Evolutionary conservation across 768 basidiomycete genomes (phyloP).

Genomic region (Naganishia randhawae): DNA sequence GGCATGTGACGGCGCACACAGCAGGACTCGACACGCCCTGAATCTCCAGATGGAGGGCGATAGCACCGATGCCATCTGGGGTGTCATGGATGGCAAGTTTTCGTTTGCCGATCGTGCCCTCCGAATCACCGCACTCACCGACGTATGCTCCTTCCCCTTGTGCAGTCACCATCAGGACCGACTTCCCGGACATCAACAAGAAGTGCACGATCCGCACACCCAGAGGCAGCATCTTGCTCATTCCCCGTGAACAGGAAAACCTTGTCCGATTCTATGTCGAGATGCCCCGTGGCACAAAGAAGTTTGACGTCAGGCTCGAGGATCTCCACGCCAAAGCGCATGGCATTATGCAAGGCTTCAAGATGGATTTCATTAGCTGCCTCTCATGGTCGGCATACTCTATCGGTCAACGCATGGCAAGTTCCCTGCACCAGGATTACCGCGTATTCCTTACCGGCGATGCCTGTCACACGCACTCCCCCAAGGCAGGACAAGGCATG

Average conservation of each 20-base stretch:
- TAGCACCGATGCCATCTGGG: too few relatives aligned
- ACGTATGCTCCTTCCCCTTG: constrained; percentile 63
- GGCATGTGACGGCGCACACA: constrained; percentile 70
- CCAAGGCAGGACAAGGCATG: neutral
- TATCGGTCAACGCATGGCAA: neutral
- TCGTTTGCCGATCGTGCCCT: too few relatives aligned
- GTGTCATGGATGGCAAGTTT: too few relatives aligned
- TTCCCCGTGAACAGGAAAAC: constrained; percentile 54
- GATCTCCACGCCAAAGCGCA: neutral
- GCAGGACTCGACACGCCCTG: constrained; percentile 55
- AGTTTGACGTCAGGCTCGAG: neutral
- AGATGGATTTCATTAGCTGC: too few relatives aligned
- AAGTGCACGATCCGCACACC: constrained; percentile 65
- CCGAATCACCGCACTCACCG: too few relatives aligned
- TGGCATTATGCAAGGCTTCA: too few relatives aligned
- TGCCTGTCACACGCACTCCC: neutral
- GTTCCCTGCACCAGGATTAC: neutral
- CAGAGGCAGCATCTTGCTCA: constrained; percentile 60
- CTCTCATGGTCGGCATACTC: neutral
- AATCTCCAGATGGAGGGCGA: neutral
- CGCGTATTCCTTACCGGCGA: neutral
- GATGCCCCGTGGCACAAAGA: neutral
- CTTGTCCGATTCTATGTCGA: neutral
- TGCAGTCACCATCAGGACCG: too few relatives aligned
- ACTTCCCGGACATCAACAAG: constrained; percentile 74